Conservation (phyloP, 768 basidiomycete species). For the Galerina marginata region DNA sequence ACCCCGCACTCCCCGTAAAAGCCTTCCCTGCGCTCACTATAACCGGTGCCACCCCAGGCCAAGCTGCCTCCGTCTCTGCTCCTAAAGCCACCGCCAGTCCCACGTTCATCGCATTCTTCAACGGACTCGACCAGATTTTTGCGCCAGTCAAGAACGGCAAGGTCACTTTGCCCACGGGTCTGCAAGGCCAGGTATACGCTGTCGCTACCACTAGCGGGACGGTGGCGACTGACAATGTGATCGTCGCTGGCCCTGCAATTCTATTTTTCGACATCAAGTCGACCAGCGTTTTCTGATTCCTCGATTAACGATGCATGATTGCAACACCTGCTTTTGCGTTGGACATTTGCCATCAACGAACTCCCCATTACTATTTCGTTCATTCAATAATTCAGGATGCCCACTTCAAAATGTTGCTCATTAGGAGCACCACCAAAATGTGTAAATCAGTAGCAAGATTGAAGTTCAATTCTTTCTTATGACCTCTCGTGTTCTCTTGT, state of each 20-base stretch:
- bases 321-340: no score
- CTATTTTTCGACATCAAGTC: slow-evolving; percentile 9
- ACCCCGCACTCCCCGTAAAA: slow-evolving; percentile 56
- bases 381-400: no score
- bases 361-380: no score
- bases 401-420: no score
- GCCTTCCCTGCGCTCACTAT: slow-evolving; percentile 55
- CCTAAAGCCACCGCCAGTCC: slow-evolving; percentile 13
- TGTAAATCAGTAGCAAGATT: no score
- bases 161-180: slow-evolving; percentile 39
- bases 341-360: no score
- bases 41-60: slow-evolving; percentile 31
- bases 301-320: no score
- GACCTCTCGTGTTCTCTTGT: no score
- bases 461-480: no score
- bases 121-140: slow-evolving; percentile 44
- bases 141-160: slow-evolving; percentile 35
- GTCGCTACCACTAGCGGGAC: slow-evolving; percentile 41
- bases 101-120: slow-evolving; percentile 47
- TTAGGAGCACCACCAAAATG: no score
- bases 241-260: slow-evolving; percentile 43
- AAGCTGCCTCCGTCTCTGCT: slow-evolving; percentile 14
- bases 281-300: no score
- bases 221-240: slow-evolving; percentile 40
- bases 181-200: slow-evolving; percentile 54